These are phyloP conservation scores for Rhododendron kiyosumense DNA, from an alignment of 148 eudicot genomes.

Conservation along the genomic window DNA sequence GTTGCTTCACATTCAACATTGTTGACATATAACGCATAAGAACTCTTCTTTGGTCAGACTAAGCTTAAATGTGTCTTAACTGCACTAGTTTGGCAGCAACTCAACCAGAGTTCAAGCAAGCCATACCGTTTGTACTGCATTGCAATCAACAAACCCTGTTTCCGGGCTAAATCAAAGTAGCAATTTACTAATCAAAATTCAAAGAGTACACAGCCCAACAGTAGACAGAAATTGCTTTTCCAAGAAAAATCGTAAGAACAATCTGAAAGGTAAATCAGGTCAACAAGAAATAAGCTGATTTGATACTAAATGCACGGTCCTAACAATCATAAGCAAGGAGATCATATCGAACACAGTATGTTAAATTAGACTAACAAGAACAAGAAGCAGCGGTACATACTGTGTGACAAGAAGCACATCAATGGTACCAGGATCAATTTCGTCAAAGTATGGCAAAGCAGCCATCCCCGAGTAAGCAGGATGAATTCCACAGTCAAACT, in stretches of 20 bases:
- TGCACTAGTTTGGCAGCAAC: neutral
- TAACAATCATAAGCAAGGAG: neutral
- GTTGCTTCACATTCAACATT: neutral
- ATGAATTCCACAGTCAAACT: constrained; percentile 98
- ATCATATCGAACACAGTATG: neutral
- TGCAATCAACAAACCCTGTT: neutral
- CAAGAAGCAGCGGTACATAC: constrained; percentile 30
- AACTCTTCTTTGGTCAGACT: neutral
- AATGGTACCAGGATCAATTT: constrained; percentile 81
- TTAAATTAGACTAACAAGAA: neutral
- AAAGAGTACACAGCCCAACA: neutral
- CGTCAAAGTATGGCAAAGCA: constrained; percentile 93
- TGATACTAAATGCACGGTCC: neutral
- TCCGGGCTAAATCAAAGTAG: neutral
- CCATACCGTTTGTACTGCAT: neutral
- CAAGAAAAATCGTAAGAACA: neutral
- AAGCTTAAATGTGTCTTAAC: neutral
- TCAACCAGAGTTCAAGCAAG: neutral
- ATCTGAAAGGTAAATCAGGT: neutral
- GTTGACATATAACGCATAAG: neutral
- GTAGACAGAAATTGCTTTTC: neutral
- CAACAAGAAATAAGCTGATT: neutral
- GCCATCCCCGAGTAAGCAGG: constrained; percentile 95
- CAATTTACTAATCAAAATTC: neutral
- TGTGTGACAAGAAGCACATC: constrained; percentile 93